These are phyloP conservation scores for Saitozyma sp. DNA, from an alignment of 768 basidiomycete species.

Conservation along the genomic window DNA sequence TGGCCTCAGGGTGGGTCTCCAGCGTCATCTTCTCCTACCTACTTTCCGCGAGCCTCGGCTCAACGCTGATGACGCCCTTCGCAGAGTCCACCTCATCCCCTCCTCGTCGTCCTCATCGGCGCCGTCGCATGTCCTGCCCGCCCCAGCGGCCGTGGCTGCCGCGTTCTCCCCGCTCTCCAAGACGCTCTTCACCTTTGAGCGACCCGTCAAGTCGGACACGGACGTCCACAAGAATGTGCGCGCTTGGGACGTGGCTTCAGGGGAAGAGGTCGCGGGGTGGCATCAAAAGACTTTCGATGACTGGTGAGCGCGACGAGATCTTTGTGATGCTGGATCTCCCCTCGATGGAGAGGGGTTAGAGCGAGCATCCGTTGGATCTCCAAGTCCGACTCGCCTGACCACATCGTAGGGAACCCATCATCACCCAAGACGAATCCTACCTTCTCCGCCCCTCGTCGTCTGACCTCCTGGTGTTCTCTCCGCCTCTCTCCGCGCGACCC, in stretches of 20 bases:
- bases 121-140: slow-evolving; percentile 65
- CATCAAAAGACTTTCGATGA: slow-evolving; percentile 86
- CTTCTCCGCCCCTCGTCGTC: slow-evolving; percentile 37
- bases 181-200: slow-evolving; percentile 93
- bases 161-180: slow-evolving; percentile 91
- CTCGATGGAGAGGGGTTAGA: too few species aligned
- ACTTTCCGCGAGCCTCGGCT: background rate
- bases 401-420: slow-evolving; percentile 45
- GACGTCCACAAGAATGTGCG: slow-evolving; percentile 94
- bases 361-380: background rate
- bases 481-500: slow-evolving; percentile 52
- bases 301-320: slow-evolving; percentile 58
- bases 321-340: background rate
- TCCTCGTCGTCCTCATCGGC: slow-evolving; percentile 75
- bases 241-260: slow-evolving; percentile 80
- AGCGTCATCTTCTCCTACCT: background rate
- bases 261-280: slow-evolving; percentile 82
- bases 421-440: slow-evolving; percentile 48
- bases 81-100: slow-evolving; percentile 51
- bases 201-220: slow-evolving; percentile 88
- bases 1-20: slow-evolving; percentile 68
- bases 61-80: background rate
- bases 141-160: slow-evolving; percentile 76
- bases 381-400: background rate
- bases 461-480: slow-evolving; percentile 46